These are phyloP conservation scores for Rhizophagus prolifer DNA, from an alignment of 192 early-diverging fungal genomes.

Conservation along the genomic window DNA sequence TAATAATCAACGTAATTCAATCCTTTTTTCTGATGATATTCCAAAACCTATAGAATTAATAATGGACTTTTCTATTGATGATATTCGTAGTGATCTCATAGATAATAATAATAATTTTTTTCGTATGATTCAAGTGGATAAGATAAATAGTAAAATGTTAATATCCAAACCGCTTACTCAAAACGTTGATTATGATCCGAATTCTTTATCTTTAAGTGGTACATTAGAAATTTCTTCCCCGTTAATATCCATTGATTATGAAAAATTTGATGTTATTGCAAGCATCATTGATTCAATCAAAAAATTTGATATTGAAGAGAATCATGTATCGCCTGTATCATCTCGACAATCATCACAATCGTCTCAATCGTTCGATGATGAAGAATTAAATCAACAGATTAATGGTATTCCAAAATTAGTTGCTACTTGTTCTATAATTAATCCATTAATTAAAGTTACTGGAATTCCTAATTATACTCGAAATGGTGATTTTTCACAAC, in stretches of 20 bases:
- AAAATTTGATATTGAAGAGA: not conserved
- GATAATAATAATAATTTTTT: not conserved
- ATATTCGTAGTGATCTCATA: not conserved
- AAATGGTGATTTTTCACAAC: not conserved
- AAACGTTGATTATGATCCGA: conserved; percentile 19
- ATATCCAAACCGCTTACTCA: conserved; percentile 3
- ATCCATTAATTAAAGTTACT: conserved; percentile 13
- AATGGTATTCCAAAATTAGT: conserved; percentile 17
- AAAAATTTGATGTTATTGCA: not conserved
- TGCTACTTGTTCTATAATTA: not conserved
- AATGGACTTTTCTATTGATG: not conserved
- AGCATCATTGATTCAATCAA: not conserved
- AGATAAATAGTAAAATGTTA: not conserved
- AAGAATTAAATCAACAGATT: not conserved
- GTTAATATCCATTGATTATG: not conserved
- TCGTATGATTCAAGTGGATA: conserved; percentile 15
- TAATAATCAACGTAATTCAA: not conserved
- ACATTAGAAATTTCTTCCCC: conserved; percentile 12
- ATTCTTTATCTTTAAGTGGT: conserved; percentile 21
- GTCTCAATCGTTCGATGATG: not conserved
- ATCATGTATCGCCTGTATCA: not conserved
- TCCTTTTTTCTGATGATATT: not conserved
- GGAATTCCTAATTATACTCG: not conserved
- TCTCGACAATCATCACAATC: not conserved
- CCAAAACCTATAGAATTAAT: conserved; percentile 2